Percentiles rank a stretch among this genome's conserved stretches.
phyloP scores from a whole-genome alignment of 1,284 basidiomycete species.

The Ganoderma multipileum region DNA sequence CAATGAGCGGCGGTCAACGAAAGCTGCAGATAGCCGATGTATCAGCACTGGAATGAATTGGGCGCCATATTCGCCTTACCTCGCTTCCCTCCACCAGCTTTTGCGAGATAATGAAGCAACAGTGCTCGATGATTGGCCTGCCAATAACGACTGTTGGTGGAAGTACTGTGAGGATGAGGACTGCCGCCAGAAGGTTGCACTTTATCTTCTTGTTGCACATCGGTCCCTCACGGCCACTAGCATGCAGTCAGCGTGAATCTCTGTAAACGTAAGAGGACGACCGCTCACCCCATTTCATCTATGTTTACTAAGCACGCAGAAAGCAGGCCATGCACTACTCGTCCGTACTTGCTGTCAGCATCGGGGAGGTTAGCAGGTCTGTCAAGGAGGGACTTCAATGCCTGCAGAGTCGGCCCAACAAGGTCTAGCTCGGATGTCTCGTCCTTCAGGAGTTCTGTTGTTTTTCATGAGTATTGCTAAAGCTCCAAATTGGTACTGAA shows the following conservation, averaged over 20 bases:
- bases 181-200: slow-evolving; percentile 88
- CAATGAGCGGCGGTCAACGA: slow-evolving; percentile 91
- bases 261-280: not conserved
- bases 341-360: slow-evolving; percentile 54
- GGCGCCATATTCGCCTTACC: slow-evolving; percentile 48
- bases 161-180: slow-evolving; percentile 85
- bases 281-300: slow-evolving; percentile 87
- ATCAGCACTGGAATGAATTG: not conserved
- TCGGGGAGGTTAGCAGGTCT: slow-evolving; percentile 41
- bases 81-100: slow-evolving; percentile 74
- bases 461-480: not conserved
- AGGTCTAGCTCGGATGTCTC: slow-evolving; percentile 83
- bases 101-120: slow-evolving; percentile 85
- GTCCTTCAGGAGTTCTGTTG: slow-evolving; percentile 82
- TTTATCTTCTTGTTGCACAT: slow-evolving; percentile 87
- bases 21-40: slow-evolving; percentile 50
- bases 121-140: slow-evolving; percentile 82
- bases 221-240: slow-evolving; percentile 79
- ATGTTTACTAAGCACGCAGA: slow-evolving; percentile 87
- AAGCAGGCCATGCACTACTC: slow-evolving; percentile 84
- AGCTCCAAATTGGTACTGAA: not conserved
- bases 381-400: slow-evolving; percentile 78
- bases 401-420: slow-evolving; percentile 79
- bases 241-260: not conserved
- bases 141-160: slow-evolving; percentile 76